Evolutionary conservation across 352 stramenopile genomes (phyloP).

Genomic region (Blastocystis sp.): DNA sequence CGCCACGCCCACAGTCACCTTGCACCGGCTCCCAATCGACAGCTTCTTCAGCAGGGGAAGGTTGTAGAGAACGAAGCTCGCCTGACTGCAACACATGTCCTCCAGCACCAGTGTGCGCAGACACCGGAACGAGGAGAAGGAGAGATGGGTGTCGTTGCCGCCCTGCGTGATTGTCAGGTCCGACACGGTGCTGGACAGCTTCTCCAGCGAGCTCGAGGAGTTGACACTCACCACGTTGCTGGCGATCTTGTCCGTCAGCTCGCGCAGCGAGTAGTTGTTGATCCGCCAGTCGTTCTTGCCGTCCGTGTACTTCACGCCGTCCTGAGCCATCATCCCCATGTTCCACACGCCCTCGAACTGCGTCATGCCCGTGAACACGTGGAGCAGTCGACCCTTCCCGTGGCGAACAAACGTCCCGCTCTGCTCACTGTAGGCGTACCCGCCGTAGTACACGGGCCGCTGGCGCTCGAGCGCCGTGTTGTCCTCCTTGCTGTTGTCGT

Average conservation of each 20-base stretch:
- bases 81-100: neutral
- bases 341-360: neutral
- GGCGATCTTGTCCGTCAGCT: neutral
- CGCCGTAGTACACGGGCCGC: neutral
- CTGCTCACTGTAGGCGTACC: neutral
- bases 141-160: no score
- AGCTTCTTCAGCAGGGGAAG: neutral
- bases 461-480: neutral
- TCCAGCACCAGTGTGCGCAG: no score
- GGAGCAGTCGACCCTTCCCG: slow-evolving; percentile 3
- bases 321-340: neutral
- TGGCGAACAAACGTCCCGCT: slow-evolving; percentile 9
- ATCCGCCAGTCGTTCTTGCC: neutral
- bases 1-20: neutral
- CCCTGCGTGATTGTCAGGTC: no score
- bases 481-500: neutral
- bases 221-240: neutral
- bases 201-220: no score
- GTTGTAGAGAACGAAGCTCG: neutral
- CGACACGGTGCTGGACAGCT: no score
- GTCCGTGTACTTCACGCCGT: neutral
- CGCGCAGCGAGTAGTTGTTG: neutral
- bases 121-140: no score
- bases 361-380: slow-evolving; percentile 12
- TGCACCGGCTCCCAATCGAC: neutral